phyloP scores from a whole-genome alignment of 257 asterid genomes.

The Capsicum rhomboideum region DNA sequence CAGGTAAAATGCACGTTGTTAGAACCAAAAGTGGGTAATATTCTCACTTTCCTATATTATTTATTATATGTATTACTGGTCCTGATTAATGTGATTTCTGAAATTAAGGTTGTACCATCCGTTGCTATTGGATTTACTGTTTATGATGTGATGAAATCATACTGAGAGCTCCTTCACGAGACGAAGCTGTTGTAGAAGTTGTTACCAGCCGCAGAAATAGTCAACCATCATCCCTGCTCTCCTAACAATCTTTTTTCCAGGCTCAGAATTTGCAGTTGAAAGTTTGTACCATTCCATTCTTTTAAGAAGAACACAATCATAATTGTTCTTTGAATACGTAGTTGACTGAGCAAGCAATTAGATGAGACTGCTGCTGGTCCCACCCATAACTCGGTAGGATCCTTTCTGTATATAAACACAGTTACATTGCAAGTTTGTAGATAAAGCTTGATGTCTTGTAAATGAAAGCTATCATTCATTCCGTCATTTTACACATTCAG shows the following conservation, averaged over 20 bases:
- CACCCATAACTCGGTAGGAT: neutral
- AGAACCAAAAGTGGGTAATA: neutral
- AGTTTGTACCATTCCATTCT: neutral
- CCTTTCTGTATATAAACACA: neutral
- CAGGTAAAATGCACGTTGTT: neutral
- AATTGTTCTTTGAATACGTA: neutral
- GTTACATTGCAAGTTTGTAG: neutral
- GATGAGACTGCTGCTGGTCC: neutral
- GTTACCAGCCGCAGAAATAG: slow-evolving; percentile 15
- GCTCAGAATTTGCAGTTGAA: neutral
- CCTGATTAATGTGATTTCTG: neutral
- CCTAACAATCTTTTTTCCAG: slow-evolving; percentile 12
- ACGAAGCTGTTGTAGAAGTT: slow-evolving; percentile 36
- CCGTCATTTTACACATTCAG: neutral
- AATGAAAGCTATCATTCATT: neutral
- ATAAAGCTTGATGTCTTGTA: neutral
- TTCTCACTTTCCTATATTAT: neutral
- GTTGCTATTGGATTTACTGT: slow-evolving; percentile 93
- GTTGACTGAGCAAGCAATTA: neutral
- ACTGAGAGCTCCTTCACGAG: slow-evolving; percentile 64
- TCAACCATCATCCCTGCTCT: slow-evolving; percentile 35
- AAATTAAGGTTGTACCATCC: slow-evolving; percentile 77
- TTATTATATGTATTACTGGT: neutral
- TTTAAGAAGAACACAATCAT: neutral
- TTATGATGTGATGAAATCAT: slow-evolving; percentile 70